phyloP scores from a whole-genome alignment of 768 basidiomycete species.

The Sporobolomyces phaffii region DNA sequence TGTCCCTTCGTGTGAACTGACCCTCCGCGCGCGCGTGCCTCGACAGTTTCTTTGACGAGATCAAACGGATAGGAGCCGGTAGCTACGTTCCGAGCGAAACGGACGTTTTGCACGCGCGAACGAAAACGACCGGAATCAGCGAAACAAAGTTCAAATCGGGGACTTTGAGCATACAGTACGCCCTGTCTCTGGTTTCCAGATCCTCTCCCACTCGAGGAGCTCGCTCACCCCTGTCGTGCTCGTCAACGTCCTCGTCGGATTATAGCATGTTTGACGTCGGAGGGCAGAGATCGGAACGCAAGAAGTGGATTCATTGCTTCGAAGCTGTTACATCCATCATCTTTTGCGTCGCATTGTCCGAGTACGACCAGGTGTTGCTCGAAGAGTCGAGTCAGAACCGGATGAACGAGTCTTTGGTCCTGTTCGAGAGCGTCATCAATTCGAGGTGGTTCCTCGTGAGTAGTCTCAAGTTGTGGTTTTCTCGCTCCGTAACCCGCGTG shows the following conservation, averaged over 20 bases:
- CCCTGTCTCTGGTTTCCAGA: too few relatives aligned
- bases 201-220: too few relatives aligned
- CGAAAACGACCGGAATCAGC: conserved; percentile 81
- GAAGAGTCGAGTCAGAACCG: conserved; percentile 64
- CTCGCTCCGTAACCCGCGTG: too few relatives aligned
- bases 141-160: conserved; percentile 65
- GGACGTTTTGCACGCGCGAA: conserved; percentile 80
- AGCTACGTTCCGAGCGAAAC: conserved; percentile 80
- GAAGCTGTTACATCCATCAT: conserved; percentile 75
- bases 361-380: conserved; percentile 67
- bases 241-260: too few relatives aligned
- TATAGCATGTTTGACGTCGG: conserved; percentile 73
- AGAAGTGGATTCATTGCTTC: conserved; percentile 76
- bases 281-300: conserved; percentile 71
- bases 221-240: too few relatives aligned
- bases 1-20: background rate
- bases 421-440: conserved; percentile 73
- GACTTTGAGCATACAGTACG: conserved; percentile 51
- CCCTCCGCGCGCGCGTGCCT: background rate
- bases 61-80: conserved; percentile 70
- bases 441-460: conserved; percentile 63
- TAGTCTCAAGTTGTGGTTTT: too few relatives aligned
- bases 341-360: conserved; percentile 67
- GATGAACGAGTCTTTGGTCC: conserved; percentile 65
- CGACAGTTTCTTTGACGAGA: conserved; percentile 73